Evolutionary conservation across 306 rosid genomes (phyloP), one percentile per base, ranked within the genome.

Genomic region (Sicyos edulis): DNA sequence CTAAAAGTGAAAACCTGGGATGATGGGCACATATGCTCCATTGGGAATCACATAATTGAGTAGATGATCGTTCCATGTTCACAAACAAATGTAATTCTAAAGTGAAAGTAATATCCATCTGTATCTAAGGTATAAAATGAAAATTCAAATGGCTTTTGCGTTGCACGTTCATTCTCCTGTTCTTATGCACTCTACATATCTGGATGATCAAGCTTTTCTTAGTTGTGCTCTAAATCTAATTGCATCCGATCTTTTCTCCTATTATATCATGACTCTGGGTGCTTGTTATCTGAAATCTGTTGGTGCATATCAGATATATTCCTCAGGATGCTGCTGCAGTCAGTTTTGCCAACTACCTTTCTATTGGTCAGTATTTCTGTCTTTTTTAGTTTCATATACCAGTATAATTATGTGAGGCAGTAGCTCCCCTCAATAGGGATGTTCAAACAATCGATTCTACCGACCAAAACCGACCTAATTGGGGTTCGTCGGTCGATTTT

Each of bases 321-420:
- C 78, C 80, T 86, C 81, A 86, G 83, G 91, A 87, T 80, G 89
- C 79, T 89, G 86, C 58, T 87, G 88, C 89, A 86, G 81, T 92
- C 92, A 75, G 87, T 74, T 81, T 85, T 89, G 77, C 96, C 88
- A 12, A 82, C 86, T 75, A 73, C 84, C 72, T 77, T 79, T 50
- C 51, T 87, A 40, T 82, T 89, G 92, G 96, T 89, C 54, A 89
- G 96, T 89, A 78, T 79, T 75, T 75, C 37, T 71, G 78, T 70
- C 85, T 76, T 32, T 63, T 72, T 67, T 53, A 74, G 61, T 74
- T 32, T n/a, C n/a, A 14, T 53, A 34, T 32, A 19, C 54, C 42
- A 8, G 76, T n/a, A 40, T 72, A 37, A 26, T 3, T 37, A 55
- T 34, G 14, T 54, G 64, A 8, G 53, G 52, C 56, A 2, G 55